These are phyloP conservation scores for Fusarium nisikadoi DNA, from an alignment of 2,329 filamentous ascomycete species.

Conservation along the genomic window DNA sequence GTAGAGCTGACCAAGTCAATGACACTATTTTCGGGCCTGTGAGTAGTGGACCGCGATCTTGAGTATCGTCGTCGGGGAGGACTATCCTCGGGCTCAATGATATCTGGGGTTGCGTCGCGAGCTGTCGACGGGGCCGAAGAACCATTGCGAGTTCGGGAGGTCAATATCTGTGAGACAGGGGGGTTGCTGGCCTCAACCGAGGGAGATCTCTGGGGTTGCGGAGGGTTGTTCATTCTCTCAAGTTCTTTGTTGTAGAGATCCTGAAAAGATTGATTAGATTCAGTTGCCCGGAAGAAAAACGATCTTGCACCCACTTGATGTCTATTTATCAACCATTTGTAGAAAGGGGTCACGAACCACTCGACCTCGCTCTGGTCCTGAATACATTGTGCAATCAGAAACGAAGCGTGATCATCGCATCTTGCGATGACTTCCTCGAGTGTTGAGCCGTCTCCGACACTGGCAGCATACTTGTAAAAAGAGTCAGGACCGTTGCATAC, in stretches of 20 bases:
- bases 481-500: neutral
- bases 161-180: conserved; percentile 9
- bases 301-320: conserved; percentile 51
- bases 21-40: neutral
- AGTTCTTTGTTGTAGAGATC: conserved; percentile 41
- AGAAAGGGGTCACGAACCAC: conserved; percentile 60
- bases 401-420: conserved; percentile 60
- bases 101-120: conserved; percentile 26
- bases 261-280: conserved; percentile 32
- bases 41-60: conserved; percentile 30
- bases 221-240: conserved; percentile 37
- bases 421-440: conserved; percentile 60
- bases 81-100: conserved; percentile 9
- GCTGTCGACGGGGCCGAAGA: conserved; percentile 24
- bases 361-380: conserved; percentile 50
- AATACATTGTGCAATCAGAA: conserved; percentile 63
- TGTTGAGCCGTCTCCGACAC: conserved; percentile 63
- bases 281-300: neutral
- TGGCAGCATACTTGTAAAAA: conserved; percentile 58
- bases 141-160: conserved; percentile 39
- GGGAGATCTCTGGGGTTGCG: conserved; percentile 25
- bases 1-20: neutral
- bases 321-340: conserved; percentile 58
- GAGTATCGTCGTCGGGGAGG: conserved; percentile 23
- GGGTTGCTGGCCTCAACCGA: conserved; percentile 23